A percentile compares a stretch with the other conserved stretches of the same genome.
phyloP scores from a whole-genome alignment of 495 filamentous ascomycete genomes.

The Daldinia childiae region DNA sequence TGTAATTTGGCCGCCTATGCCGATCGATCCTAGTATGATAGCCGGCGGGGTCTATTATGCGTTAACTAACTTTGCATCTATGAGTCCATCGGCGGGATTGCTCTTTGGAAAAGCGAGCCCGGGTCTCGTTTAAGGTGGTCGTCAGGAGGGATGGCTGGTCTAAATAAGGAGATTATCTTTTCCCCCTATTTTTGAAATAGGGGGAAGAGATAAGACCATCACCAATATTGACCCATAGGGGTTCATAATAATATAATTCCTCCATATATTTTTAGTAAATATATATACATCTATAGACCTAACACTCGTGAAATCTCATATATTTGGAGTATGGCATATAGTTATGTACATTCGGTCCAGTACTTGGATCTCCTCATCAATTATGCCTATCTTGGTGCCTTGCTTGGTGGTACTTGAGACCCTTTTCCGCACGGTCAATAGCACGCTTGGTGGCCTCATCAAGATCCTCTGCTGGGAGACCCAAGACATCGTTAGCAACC shows the following conservation, averaged over 20 bases:
- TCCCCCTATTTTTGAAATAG: too few relatives aligned
- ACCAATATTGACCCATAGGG: too few relatives aligned
- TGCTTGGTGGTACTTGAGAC: conserved; percentile 25
- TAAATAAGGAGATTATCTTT: too few relatives aligned
- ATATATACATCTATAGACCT: too few relatives aligned
- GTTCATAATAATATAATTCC: too few relatives aligned
- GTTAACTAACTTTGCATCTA: conserved; percentile 13
- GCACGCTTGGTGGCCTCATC: conserved; percentile 60
- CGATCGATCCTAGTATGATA: conserved; percentile 48
- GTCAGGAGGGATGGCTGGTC: neutral
- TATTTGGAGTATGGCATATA: neutral
- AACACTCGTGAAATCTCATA: neutral
- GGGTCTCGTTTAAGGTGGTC: conserved; percentile 11
- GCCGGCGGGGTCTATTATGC: conserved; percentile 47
- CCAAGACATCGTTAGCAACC: conserved; percentile 61
- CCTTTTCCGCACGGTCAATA: conserved; percentile 44
- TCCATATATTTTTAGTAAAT: too few relatives aligned
- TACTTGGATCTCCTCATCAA: neutral
- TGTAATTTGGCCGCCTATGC: conserved; percentile 46
- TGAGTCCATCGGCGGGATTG: conserved; percentile 30
- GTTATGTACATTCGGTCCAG: neutral
- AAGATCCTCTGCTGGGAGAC: conserved; percentile 64
- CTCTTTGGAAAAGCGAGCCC: conserved; percentile 20
- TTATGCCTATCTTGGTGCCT: neutral
- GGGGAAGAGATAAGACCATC: too few relatives aligned